Conservation (phyloP, 805 yeast genomes). For the Kodamaea restingae region DNA sequence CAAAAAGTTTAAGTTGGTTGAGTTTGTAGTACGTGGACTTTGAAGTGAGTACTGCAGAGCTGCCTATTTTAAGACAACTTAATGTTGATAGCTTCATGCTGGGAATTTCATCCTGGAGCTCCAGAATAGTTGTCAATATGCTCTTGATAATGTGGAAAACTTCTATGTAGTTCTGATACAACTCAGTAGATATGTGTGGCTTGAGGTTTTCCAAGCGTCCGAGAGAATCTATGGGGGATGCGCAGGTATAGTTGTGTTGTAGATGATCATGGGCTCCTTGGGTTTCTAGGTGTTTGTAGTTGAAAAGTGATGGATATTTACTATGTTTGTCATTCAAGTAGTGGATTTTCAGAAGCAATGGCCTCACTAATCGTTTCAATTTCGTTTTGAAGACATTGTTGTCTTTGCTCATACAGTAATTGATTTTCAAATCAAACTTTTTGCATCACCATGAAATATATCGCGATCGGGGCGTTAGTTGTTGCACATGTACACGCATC, state of each 20-base stretch:
- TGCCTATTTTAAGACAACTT: slow-evolving; percentile 29
- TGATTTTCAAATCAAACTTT: background rate
- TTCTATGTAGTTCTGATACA: slow-evolving; percentile 27
- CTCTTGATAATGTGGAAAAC: slow-evolving; percentile 28
- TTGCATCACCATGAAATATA: background rate
- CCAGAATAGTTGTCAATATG: slow-evolving; percentile 17
- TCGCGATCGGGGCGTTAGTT: background rate
- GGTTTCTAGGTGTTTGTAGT: background rate
- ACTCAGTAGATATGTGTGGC: slow-evolving; percentile 25
- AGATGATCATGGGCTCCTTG: no score
- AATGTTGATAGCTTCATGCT: slow-evolving; percentile 17
- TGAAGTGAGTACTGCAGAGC: slow-evolving; percentile 30
- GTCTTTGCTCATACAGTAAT: background rate
- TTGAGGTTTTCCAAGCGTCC: slow-evolving; percentile 24
- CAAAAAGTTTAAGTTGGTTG: slow-evolving; percentile 25
- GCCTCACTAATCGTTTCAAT: slow-evolving; percentile 34
- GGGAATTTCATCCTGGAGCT: slow-evolving; percentile 3
- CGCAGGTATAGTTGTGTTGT: no score
- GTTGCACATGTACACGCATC: background rate
- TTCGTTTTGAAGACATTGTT: slow-evolving; percentile 12
- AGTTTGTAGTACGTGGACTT: slow-evolving; percentile 31
- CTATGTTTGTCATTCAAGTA: slow-evolving; percentile 24
- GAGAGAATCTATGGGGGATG: slow-evolving; percentile 8
- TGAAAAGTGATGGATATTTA: slow-evolving; percentile 23
- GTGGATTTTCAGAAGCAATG: slow-evolving; percentile 35